phyloP scores from a whole-genome alignment of 2,329 filamentous ascomycete genomes.

The Moelleriella libera region DNA sequence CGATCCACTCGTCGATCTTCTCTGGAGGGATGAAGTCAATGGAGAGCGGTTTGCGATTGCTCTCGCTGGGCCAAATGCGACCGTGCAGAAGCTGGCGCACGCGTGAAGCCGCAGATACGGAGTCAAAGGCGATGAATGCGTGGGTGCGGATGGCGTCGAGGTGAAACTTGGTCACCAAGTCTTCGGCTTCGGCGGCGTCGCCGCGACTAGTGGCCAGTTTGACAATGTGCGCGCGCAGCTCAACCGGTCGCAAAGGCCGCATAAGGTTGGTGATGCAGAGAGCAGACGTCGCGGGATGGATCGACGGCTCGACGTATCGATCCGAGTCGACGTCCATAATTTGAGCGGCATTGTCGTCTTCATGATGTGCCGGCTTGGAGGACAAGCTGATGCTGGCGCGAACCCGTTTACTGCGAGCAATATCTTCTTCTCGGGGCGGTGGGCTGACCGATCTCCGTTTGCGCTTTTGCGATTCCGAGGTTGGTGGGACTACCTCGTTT shows the following conservation, averaged over 20 bases:
- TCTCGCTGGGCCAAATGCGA: constrained; percentile 75
- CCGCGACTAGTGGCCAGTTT: constrained; percentile 48
- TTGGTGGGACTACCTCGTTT: constrained; percentile 3
- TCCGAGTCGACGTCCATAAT: constrained; percentile 18
- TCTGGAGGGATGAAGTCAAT: constrained; percentile 80
- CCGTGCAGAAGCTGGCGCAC: constrained; percentile 67
- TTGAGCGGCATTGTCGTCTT: constrained; percentile 2
- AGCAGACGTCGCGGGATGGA: constrained; percentile 59
- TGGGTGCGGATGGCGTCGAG: constrained; percentile 81
- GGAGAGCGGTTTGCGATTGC: constrained; percentile 69
- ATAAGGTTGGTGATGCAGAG: constrained; percentile 87
- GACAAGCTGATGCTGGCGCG: constrained; percentile 16
- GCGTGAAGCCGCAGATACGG: constrained; percentile 55
- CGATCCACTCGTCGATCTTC: constrained; percentile 60
- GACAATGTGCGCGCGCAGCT: constrained; percentile 55
- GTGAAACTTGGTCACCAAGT: constrained; percentile 52
- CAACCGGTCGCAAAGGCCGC: constrained; percentile 61
- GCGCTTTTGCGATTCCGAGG: constrained; percentile 42
- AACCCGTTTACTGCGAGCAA: constrained; percentile 36
- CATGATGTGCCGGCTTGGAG: neutral
- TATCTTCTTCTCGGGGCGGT: constrained; percentile 35
- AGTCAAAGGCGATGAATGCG: constrained; percentile 64
- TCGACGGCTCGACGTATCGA: constrained; percentile 34
- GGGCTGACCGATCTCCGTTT: constrained; percentile 54
- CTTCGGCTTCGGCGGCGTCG: constrained; percentile 32